These are phyloP conservation scores for Aspergillus tamarii DNA, from an alignment of 2,329 filamentous ascomycete species.

Conservation along the genomic window DNA sequence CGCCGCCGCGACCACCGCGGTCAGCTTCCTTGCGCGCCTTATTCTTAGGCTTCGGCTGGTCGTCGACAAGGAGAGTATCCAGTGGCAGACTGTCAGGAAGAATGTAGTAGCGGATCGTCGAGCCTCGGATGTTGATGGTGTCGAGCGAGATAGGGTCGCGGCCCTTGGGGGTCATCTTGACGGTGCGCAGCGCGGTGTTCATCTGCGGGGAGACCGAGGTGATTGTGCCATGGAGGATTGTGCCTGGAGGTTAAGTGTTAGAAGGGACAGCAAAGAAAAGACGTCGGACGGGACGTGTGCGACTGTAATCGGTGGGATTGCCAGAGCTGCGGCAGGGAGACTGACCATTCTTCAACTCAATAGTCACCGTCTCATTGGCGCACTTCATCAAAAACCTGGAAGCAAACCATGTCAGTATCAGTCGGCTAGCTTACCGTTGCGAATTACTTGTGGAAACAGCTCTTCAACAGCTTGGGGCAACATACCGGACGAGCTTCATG, in stretches of 20 bases:
- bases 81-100: conserved; percentile 93
- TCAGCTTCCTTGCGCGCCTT: conserved; percentile 90
- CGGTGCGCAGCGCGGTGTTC: conserved; percentile 94
- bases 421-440: not conserved
- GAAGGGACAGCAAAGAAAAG: conserved; percentile 1
- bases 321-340: conserved; percentile 4
- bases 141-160: conserved; percentile 88
- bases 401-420: not conserved
- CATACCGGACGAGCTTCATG: conserved; percentile 98
- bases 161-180: conserved; percentile 92
- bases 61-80: conserved; percentile 93
- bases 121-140: conserved; percentile 95
- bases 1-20: conserved; percentile 53
- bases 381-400: conserved; percentile 98
- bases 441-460: not conserved
- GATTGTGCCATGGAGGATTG: conserved; percentile 95
- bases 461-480: conserved; percentile 19
- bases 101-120: conserved; percentile 94
- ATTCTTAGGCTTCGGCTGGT: conserved; percentile 98
- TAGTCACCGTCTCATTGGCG: conserved; percentile 95
- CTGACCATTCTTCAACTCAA: conserved; percentile 96
- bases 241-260: conserved; percentile 60
- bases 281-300: not conserved
- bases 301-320: conserved; percentile 6
- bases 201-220: conserved; percentile 96